phyloP scores from a whole-genome alignment of 148 eudicot genomes.

The Agrostemma githago region DNA sequence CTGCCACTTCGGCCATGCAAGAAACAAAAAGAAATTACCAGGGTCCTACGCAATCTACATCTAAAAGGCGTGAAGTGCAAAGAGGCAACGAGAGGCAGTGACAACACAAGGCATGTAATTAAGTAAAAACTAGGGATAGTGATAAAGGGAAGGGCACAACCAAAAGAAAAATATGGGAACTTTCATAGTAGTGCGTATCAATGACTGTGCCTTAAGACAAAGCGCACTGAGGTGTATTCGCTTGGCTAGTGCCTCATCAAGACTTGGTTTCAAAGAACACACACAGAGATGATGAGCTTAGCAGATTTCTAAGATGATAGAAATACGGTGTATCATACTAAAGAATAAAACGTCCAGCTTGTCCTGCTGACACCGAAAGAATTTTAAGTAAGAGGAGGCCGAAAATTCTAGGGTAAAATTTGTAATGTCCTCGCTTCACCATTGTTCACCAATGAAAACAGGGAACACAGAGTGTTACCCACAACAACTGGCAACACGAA shows the following conservation, averaged over 20 bases:
- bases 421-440: background rate
- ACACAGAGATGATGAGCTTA: too few relatives aligned
- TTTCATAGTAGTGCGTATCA: background rate
- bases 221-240: too few relatives aligned
- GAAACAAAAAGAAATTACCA: background rate
- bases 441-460: background rate
- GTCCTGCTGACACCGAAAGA: background rate
- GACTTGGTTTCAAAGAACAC: too few relatives aligned
- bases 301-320: too few relatives aligned
- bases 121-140: background rate
- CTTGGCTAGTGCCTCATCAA: too few relatives aligned
- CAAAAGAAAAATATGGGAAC: background rate
- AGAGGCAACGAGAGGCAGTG: background rate
- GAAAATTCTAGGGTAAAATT: background rate
- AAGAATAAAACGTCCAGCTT: background rate
- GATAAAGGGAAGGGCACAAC: background rate
- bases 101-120: background rate
- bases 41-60: background rate
- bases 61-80: background rate
- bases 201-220: too few relatives aligned
- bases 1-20: background rate
- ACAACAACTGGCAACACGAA: background rate
- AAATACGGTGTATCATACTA: background rate
- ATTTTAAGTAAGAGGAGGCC: too few relatives aligned
- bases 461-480: background rate